Evolutionary conservation across 1,139 yeast species (phyloP).

Genomic region (Sporopachydermia cereana): DNA sequence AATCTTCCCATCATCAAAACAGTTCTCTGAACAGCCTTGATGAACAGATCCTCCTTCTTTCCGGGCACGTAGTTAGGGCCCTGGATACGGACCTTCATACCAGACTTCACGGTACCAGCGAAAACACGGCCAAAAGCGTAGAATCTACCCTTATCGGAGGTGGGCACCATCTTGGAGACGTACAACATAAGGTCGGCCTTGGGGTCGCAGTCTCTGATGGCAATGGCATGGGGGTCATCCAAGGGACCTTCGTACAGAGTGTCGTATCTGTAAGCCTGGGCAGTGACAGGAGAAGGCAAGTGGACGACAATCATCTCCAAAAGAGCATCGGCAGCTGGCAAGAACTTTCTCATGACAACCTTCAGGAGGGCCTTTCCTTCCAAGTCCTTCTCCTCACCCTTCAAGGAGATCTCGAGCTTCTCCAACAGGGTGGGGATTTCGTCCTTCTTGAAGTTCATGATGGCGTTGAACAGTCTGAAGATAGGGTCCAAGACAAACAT

Average conservation of each 20-base stretch:
- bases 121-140: slow-evolving; percentile 99
- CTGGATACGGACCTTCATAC: slow-evolving; percentile 99
- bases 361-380: slow-evolving; percentile 98
- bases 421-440: slow-evolving; percentile 83
- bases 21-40: slow-evolving; percentile 97
- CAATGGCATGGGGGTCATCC: slow-evolving; percentile 84
- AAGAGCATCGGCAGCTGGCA: slow-evolving; percentile 99
- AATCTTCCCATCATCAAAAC: slow-evolving; percentile 99
- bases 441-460: slow-evolving; percentile 96
- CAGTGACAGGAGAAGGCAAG: slow-evolving; percentile 99
- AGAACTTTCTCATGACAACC: slow-evolving; percentile 98
- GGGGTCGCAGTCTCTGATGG: slow-evolving; percentile 98
- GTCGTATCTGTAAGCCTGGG: slow-evolving; percentile 98
- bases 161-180: slow-evolving; percentile 99
- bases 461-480: slow-evolving; percentile 90
- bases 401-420: slow-evolving; percentile 84
- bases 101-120: slow-evolving; percentile 98
- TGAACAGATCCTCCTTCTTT: slow-evolving; percentile 93
- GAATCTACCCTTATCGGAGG: slow-evolving; percentile 99
- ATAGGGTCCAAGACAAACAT: slow-evolving; percentile 98
- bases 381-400: slow-evolving; percentile 91
- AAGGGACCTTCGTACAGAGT: slow-evolving; percentile 98
- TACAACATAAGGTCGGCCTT: slow-evolving; percentile 96
- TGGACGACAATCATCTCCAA: slow-evolving; percentile 98
- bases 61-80: slow-evolving; percentile 99